Conservation (phyloP, 2,329 filamentous ascomycete species). For the Mariannaea elegans region DNA sequence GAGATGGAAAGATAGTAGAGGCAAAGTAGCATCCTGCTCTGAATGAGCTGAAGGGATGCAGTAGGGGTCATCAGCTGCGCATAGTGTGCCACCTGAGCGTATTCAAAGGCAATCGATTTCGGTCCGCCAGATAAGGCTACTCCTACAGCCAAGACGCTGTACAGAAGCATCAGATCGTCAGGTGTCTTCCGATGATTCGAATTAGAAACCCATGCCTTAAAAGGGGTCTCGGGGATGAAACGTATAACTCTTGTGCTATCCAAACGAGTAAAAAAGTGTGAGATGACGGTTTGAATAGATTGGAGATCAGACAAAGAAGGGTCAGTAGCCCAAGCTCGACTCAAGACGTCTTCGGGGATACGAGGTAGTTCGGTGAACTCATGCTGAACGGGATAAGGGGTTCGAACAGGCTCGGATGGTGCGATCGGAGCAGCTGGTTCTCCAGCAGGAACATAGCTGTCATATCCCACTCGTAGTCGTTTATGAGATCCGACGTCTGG, state of each 20-base stretch:
- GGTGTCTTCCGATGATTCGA: conserved; percentile 48
- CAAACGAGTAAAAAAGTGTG: conserved; percentile 54
- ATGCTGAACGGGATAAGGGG: conserved; percentile 48
- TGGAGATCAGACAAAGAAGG: conserved; percentile 56
- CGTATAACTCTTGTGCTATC: conserved; percentile 53
- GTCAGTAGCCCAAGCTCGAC: conserved; percentile 60
- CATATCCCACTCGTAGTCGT: conserved; percentile 58
- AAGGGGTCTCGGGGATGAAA: conserved; percentile 52
- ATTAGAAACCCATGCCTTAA: conserved; percentile 49
- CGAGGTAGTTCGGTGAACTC: conserved; percentile 53
- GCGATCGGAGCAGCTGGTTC: conserved; percentile 44
- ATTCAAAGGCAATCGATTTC: conserved; percentile 49
- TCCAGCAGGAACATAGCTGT: conserved; percentile 52
- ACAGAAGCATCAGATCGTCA: conserved; percentile 58
- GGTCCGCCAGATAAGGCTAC: conserved; percentile 50
- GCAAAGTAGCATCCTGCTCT: conserved; percentile 72
- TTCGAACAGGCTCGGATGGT: conserved; percentile 49
- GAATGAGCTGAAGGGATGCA: conserved; percentile 67
- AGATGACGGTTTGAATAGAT: conserved; percentile 49
- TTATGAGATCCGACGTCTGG: conserved; percentile 54
- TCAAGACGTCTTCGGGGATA: conserved; percentile 59
- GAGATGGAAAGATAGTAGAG: conserved; percentile 72
- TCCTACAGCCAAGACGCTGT: conserved; percentile 54
- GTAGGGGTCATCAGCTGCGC: conserved; percentile 51
- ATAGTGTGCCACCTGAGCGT: conserved; percentile 64